Conservation (phyloP, 257 asterid genomes). For the Rauvolfia tetraphylla region DNA sequence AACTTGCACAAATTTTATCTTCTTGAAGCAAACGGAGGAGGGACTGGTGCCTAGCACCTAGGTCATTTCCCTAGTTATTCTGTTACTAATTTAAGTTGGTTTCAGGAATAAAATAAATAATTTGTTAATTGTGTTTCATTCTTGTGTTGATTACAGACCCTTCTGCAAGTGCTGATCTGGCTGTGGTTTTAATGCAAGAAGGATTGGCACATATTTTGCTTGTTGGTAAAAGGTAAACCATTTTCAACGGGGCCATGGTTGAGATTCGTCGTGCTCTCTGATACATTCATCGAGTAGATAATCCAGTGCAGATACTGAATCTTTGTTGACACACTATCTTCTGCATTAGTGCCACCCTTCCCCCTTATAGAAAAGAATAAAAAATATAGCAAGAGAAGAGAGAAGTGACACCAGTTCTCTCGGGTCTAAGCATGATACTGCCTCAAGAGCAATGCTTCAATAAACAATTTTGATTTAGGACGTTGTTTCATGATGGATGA, state of each 20-base stretch:
- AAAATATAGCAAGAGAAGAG: neutral
- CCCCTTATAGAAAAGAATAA: neutral
- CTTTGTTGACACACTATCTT: neutral
- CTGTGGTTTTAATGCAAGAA: constrained; percentile 95
- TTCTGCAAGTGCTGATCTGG: constrained; percentile 90
- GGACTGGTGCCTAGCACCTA: neutral
- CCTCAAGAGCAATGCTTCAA: neutral
- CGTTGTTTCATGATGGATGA: neutral
- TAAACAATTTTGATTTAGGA: neutral
- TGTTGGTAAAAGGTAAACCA: constrained; percentile 76
- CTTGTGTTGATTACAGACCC: constrained; percentile 53
- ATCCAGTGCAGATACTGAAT: neutral
- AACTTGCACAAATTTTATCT: neutral
- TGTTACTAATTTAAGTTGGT: neutral
- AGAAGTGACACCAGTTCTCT: neutral
- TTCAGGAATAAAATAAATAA: neutral
- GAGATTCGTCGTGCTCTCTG: neutral
- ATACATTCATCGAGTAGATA: neutral
- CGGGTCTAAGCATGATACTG: neutral
- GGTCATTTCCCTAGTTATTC: neutral
- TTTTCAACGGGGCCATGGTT: neutral
- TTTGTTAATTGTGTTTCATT: constrained; percentile 25
- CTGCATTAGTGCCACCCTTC: neutral
- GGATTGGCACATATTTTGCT: constrained; percentile 83
- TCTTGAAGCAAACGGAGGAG: neutral